These are phyloP conservation scores for Polytrichum formosum DNA, from an alignment of 225 moss, liverwort and hornwort species.

Conservation along the genomic window DNA sequence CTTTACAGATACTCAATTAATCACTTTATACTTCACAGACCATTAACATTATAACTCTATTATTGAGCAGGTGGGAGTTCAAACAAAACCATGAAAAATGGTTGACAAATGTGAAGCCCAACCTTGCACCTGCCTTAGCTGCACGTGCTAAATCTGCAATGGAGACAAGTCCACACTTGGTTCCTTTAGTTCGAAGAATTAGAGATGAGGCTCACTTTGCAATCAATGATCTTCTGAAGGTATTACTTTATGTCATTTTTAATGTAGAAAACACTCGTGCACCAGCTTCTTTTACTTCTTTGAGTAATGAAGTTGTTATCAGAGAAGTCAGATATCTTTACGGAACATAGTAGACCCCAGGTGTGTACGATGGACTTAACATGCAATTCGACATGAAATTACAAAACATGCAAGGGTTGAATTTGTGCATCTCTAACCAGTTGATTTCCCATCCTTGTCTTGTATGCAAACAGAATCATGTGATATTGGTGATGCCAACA, in stretches of 20 bases:
- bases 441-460: not conserved
- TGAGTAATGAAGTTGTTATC: too few species aligned
- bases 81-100: slow-evolving; percentile 88
- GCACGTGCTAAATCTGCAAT: slow-evolving; percentile 62
- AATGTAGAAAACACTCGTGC: too few species aligned
- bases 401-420: not conserved
- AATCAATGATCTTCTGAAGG: slow-evolving; percentile 91
- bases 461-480: slow-evolving; percentile 58
- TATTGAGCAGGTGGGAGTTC: slow-evolving; percentile 69
- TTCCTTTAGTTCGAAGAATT: slow-evolving; percentile 67
- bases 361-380: too few species aligned
- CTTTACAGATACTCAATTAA: too few species aligned
- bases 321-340: too few species aligned
- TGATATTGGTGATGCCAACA: slow-evolving; percentile 80
- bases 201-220: slow-evolving; percentile 76
- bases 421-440: not conserved
- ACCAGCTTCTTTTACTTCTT: too few species aligned
- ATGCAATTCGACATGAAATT: not conserved
- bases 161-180: slow-evolving; percentile 49
- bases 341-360: too few species aligned
- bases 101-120: slow-evolving; percentile 71
- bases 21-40: too few species aligned
- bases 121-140: slow-evolving; percentile 59
- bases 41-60: too few species aligned
- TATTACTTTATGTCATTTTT: slow-evolving; percentile 11